Evolutionary conservation across 1,284 basidiomycete genomes (phyloP).

Genomic region (Ustilago nuda): DNA sequence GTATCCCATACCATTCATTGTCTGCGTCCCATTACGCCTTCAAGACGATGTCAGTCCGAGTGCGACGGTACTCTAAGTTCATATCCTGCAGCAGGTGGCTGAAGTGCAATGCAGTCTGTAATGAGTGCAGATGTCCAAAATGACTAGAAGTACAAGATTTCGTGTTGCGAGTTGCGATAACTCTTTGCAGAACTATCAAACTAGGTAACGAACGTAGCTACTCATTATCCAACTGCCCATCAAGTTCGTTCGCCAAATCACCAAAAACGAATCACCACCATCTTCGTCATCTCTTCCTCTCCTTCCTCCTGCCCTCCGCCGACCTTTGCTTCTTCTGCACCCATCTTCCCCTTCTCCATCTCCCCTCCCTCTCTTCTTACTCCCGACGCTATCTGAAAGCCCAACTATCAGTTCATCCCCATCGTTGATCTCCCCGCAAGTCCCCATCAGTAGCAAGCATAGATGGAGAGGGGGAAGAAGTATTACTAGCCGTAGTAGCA

Average conservation of each 20-base stretch:
- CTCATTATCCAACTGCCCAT: conserved; percentile 57
- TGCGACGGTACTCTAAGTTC: too few relatives aligned
- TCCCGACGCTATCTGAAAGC: background rate
- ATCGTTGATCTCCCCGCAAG: conserved; percentile 28
- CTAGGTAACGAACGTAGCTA: conserved; percentile 5
- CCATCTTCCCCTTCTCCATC: conserved; percentile 23
- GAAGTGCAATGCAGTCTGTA: background rate
- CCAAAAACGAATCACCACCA: conserved; percentile 56
- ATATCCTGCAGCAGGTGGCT: background rate
- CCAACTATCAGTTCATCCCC: background rate
- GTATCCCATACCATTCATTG: background rate
- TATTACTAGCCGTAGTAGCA: conserved; percentile 51
- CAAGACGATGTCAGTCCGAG: too few relatives aligned
- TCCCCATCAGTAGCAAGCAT: conserved; percentile 37
- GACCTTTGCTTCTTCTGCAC: conserved; percentile 34
- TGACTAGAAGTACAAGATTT: background rate
- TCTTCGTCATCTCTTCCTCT: conserved; percentile 37
- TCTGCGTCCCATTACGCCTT: background rate
- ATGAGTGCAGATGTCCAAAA: background rate
- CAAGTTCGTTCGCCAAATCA: conserved; percentile 61
- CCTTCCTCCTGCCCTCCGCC: conserved; percentile 29
- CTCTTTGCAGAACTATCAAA: conserved; percentile 5
- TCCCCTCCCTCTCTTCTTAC: conserved; percentile 5
- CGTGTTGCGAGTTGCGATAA: background rate
- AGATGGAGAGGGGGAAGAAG: conserved; percentile 31